Percentiles rank a stretch among this genome's conserved stretches.
Conservation (phyloP, 345 rosid species). For the Linum usitatissimum region DNA sequence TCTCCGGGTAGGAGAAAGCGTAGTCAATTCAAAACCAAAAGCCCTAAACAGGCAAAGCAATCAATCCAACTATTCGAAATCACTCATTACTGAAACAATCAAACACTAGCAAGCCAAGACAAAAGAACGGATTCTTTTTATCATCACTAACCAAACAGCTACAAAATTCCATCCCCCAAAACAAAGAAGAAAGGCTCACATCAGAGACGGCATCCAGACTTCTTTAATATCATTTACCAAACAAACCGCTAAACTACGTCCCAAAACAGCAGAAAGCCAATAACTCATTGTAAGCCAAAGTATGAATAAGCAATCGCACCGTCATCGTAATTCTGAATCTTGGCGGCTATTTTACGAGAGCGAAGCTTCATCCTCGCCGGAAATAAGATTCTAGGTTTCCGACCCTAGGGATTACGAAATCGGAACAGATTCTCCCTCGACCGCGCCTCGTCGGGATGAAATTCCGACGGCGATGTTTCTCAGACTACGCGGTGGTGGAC, state of each 20-base stretch:
- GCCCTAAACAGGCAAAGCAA: neutral
- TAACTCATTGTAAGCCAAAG: neutral
- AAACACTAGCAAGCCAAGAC: neutral
- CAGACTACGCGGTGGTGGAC: too few relatives aligned
- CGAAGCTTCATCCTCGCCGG: neutral
- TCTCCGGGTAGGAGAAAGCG: neutral
- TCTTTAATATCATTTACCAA: neutral
- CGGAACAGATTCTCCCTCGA: neutral
- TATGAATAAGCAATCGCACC: neutral
- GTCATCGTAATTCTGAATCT: too few relatives aligned
- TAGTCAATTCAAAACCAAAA: neutral
- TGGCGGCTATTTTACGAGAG: neutral
- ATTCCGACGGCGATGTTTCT: neutral
- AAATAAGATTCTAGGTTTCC: neutral
- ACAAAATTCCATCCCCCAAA: too few relatives aligned
- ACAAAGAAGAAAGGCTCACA: neutral
- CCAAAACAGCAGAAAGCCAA: neutral
- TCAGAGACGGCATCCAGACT: neutral
- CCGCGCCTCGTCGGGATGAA: neutral
- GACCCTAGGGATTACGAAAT: neutral
- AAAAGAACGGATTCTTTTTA: too few relatives aligned
- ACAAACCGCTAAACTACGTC: neutral
- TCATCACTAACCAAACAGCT: too few relatives aligned
- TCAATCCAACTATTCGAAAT: neutral
- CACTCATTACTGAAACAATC: neutral